Conservation (phyloP, 306 rosid genomes). For the Comarum palustre region DNA sequence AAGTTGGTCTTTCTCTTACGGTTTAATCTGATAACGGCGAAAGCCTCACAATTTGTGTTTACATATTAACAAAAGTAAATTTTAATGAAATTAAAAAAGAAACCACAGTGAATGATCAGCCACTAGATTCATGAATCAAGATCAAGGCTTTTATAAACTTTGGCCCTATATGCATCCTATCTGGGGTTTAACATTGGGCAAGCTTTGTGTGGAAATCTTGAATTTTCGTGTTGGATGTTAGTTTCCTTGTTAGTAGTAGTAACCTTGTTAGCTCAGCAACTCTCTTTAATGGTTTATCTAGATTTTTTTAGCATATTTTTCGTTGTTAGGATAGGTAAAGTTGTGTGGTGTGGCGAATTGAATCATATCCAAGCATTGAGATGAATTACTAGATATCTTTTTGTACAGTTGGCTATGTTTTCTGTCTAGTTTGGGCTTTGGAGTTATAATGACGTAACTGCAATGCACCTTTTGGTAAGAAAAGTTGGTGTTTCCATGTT, state of each 20-base stretch:
- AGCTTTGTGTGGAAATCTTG: background rate
- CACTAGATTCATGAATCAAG: background rate
- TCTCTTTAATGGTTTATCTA: background rate
- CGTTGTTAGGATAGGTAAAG: background rate
- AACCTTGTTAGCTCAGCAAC: background rate
- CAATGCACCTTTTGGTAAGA: background rate
- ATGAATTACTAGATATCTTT: background rate
- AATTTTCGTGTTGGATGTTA: background rate
- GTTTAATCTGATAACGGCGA: background rate
- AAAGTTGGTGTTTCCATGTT: background rate
- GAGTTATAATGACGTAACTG: background rate
- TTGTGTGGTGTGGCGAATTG: background rate
- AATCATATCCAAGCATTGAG: background rate
- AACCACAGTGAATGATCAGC: background rate
- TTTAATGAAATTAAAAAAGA: background rate
- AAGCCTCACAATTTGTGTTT: background rate
- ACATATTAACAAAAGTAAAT: too few relatives aligned
- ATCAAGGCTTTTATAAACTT: background rate
- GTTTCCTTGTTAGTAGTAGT: background rate
- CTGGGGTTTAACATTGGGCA: background rate
- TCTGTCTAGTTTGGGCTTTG: background rate
- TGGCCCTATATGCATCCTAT: background rate
- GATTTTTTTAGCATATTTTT: background rate
- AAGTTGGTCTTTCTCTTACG: background rate
- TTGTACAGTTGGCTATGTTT: background rate